Percentiles rank a stretch among this genome's conserved stretches.
phyloP scores from a whole-genome alignment of 1,284 basidiomycete species.

The Neolentinus lepideus region DNA sequence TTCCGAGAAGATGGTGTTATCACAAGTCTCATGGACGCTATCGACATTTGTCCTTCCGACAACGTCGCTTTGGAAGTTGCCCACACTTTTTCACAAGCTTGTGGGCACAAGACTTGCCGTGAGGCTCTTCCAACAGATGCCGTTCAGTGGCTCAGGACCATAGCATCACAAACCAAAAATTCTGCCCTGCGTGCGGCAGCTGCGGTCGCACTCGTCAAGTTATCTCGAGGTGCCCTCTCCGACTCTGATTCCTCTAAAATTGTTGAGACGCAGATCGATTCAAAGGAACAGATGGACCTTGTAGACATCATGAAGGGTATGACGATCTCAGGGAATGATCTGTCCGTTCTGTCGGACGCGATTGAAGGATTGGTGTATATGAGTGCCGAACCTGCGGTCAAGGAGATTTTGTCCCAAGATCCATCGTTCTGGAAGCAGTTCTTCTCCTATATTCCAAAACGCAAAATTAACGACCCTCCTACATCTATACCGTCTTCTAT shows the following conservation, averaged over 20 bases:
- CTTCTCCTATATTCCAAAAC: constrained; percentile 46
- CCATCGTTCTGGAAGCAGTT: constrained; percentile 51
- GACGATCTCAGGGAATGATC: constrained; percentile 33
- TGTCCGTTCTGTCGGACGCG: constrained; percentile 47
- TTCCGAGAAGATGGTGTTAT: constrained; percentile 55
- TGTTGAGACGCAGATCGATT: constrained; percentile 19
- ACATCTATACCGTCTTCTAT: constrained; percentile 32
- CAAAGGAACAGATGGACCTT: constrained; percentile 34
- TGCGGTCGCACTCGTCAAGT: constrained; percentile 72
- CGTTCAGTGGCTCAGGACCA: constrained; percentile 53
- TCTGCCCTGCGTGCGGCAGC: constrained; percentile 49
- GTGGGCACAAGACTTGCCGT: constrained; percentile 66
- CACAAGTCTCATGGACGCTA: constrained; percentile 53
- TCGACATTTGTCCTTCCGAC: constrained; percentile 51
- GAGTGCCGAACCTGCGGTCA: constrained; percentile 57
- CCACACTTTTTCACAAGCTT: constrained; percentile 65
- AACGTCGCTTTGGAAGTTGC: constrained; percentile 48
- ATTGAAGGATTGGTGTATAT: constrained; percentile 84
- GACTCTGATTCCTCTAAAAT: constrained; percentile 31
- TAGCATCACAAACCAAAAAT: constrained; percentile 42
- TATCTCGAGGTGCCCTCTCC: constrained; percentile 48
- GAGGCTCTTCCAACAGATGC: constrained; percentile 47
- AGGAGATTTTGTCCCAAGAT: constrained; percentile 56
- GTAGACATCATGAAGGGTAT: constrained; percentile 52
- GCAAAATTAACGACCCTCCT: constrained; percentile 25